Base-by-base conservation (phyloP, 257 asterid genomes). In the Plantago major region DNA sequence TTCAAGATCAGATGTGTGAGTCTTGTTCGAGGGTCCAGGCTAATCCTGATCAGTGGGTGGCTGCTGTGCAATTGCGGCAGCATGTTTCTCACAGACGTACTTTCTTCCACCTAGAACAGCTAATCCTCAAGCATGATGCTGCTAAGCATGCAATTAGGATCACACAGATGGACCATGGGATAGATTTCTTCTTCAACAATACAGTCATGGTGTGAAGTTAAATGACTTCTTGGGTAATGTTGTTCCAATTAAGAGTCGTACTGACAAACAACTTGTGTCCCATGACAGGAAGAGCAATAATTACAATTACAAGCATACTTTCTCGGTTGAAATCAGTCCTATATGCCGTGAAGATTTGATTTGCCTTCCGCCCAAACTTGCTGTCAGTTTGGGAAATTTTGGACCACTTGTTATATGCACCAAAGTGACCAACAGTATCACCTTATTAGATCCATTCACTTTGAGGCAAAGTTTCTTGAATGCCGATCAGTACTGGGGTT, bases 41-140 rank as follows among this genome's bases (percentile, higher is more conserved):
- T 53, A 70, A 70, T 15, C 70, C 74, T 48, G 74, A 70, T 54
- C 70, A 70, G 22, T 70, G 74, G 74, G 70, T 70, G 11, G 74
- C 70, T 28, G 60, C 77, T 0, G 88, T 81, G 42, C 88, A 81
- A 10, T 71, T 78, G 37, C 57, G 88, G 45, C 88, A 78, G 58
- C 84, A 81, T 9, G 83, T 79, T 46, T 64, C 85, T 69, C 88
- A 82, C 65, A 72, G 85, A 18, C 72, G 81, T 9, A 79, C 85
- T 0, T 79, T 82, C 62, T 82, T 82, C 75, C 13, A 47, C 52
- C 17, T 47, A 17, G 52, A 47, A 15, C 52, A 47, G 52, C 18
- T 47, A 1, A 47, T 79, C 54, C 81, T 82, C 16, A 79, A 82
- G 67, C 85, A 79, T 1, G 83, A 74, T 26, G 83, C 81, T 4